A percentile compares a stretch with the other conserved stretches of the same genome.
Evolutionary conservation across 805 yeast species (phyloP).

Genomic region (Metschnikowia drakensbergensis): DNA sequence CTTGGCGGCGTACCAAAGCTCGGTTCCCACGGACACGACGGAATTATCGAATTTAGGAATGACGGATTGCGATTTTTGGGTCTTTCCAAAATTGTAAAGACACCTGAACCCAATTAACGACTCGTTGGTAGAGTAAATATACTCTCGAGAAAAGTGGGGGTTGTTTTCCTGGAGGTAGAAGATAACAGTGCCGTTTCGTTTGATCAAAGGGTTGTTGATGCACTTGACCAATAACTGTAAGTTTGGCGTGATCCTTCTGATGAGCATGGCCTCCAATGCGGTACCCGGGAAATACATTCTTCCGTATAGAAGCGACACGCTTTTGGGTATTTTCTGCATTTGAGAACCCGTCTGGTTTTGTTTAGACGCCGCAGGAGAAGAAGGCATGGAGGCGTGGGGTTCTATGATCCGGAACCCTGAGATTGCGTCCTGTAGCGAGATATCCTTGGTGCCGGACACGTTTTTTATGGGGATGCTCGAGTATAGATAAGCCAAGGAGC

Average conservation of each 20-base stretch:
- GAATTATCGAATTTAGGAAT: conserved; percentile 53
- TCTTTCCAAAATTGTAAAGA: conserved; percentile 59
- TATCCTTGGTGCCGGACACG: conserved; percentile 47
- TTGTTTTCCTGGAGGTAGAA: conserved; percentile 67
- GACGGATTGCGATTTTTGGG: conserved; percentile 5
- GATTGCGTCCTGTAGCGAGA: conserved; percentile 63
- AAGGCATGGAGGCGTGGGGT: conserved; percentile 28
- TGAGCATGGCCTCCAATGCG: conserved; percentile 81
- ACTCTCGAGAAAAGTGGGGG: conserved; percentile 63
- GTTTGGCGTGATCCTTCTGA: conserved; percentile 54
- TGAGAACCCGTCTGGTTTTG: not conserved
- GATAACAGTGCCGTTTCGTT: conserved; percentile 56
- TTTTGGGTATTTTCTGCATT: not conserved
- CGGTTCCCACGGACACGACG: conserved; percentile 73
- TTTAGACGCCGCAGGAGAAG: not conserved
- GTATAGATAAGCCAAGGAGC: conserved; percentile 79
- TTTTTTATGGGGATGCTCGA: conserved; percentile 54
- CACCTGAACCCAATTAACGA: conserved; percentile 77
- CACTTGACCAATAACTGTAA: conserved; percentile 72
- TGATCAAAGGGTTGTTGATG: conserved; percentile 59
- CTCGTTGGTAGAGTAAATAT: conserved; percentile 79
- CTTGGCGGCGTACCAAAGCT: conserved; percentile 80
- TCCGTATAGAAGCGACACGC: conserved; percentile 63
- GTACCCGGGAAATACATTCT: conserved; percentile 85
- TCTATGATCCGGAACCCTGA: conserved; percentile 63